These are phyloP conservation scores for Hygrophorus russula DNA, from an alignment of 768 basidiomycete genomes.

Conservation along the genomic window DNA sequence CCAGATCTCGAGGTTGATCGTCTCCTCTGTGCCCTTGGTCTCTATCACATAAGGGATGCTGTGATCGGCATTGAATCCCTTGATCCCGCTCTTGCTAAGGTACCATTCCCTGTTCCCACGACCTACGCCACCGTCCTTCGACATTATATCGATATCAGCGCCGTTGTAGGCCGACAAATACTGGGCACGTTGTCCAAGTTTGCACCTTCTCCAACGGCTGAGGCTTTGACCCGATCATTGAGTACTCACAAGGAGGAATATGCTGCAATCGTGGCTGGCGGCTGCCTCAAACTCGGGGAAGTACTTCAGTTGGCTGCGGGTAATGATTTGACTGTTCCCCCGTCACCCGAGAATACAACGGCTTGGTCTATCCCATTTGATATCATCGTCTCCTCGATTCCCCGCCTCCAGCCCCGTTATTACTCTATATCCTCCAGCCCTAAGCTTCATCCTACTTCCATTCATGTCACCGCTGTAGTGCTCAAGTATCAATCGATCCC, in stretches of 20 bases:
- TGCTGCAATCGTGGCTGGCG: constrained; percentile 58
- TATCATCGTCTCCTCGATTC: constrained; percentile 85
- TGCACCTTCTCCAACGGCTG: constrained; percentile 73
- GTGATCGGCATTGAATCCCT: constrained; percentile 93
- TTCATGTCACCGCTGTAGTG: constrained; percentile 93
- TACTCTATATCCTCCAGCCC: constrained; percentile 98
- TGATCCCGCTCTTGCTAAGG: constrained; percentile 94
- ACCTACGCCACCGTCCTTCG: constrained; percentile 89
- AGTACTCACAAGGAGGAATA: constrained; percentile 87
- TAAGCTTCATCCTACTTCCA: constrained; percentile 77
- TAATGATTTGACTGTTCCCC: constrained; percentile 47
- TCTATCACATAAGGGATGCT: constrained; percentile 68
- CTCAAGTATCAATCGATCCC: constrained; percentile 78
- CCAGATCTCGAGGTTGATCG: constrained; percentile 87
- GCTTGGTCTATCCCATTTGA: constrained; percentile 93
- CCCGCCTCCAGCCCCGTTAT: constrained; percentile 92
- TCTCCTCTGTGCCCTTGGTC: constrained; percentile 75
- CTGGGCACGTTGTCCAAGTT: constrained; percentile 81
- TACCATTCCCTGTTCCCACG: constrained; percentile 96
- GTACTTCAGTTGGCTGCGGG: constrained; percentile 85
- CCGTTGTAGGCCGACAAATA: constrained; percentile 89
- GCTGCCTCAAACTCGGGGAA: constrained; percentile 88
- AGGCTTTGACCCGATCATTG: constrained; percentile 59
- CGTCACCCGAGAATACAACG: constrained; percentile 68
- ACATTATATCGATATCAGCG: constrained; percentile 95